Evolutionary conservation across 345 rosid species (phyloP).

Genomic region (Clausena lansium): DNA sequence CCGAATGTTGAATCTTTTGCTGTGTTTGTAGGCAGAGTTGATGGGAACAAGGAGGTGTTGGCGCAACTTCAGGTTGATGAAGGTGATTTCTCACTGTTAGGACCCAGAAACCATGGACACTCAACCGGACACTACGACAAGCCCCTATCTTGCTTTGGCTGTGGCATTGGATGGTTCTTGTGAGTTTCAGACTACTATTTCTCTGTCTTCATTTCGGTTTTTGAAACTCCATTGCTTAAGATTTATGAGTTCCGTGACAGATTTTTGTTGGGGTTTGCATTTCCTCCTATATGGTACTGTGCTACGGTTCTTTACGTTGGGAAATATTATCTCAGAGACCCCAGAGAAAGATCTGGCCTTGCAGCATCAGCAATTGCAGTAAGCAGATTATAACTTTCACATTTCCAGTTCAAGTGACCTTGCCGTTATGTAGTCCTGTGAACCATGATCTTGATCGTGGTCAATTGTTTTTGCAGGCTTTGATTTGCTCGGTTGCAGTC

Average conservation of each 20-base stretch:
- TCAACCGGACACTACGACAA: conserved; percentile 4
- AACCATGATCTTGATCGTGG: background rate
- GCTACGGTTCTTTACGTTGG: conserved; percentile 23
- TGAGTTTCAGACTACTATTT: conserved; percentile 3
- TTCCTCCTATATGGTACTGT: conserved; percentile 31
- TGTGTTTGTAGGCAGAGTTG: conserved; percentile 7
- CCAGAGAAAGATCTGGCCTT: conserved; percentile 33
- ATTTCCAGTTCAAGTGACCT: background rate
- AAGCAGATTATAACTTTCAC: background rate
- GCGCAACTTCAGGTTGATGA: background rate
- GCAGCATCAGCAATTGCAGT: conserved; percentile 42
- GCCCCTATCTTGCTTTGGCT: conserved; percentile 32
- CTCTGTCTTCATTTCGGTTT: background rate
- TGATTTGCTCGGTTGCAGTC: conserved; percentile 18
- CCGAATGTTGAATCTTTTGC: background rate
- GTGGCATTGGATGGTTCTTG: conserved; percentile 36
- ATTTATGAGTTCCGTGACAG: conserved; percentile 11
- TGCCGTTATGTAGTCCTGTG: background rate
- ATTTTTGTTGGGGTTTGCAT: conserved; percentile 25
- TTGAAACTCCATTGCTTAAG: background rate
- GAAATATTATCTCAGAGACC: conserved; percentile 24
- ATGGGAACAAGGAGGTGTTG: conserved; percentile 1
- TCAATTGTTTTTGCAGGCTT: conserved; percentile 21
- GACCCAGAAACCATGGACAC: background rate
- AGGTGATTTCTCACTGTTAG: conserved; percentile 18